phyloP scores from a whole-genome alignment of 192 early-diverging fungal species.

The Lunasporangiospora selenospora region DNA sequence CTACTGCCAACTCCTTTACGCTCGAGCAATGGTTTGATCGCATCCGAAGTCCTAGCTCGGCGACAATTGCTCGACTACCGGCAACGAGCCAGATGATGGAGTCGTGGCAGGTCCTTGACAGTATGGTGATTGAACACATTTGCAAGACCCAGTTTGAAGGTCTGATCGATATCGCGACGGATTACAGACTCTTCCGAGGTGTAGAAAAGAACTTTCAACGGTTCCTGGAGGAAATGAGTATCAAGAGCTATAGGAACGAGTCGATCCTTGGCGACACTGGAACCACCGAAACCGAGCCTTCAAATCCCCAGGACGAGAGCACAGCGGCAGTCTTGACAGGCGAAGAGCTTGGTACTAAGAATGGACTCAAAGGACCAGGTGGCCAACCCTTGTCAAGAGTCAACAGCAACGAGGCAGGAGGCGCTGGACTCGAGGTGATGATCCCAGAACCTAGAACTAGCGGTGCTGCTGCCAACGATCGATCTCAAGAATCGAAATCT shows the following conservation, averaged over 20 bases:
- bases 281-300: too few species aligned
- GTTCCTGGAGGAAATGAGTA: constrained; percentile 42
- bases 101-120: constrained; percentile 35
- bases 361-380: background rate
- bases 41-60: constrained; percentile 30
- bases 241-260: constrained; percentile 18
- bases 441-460: too few species aligned
- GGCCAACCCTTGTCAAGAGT: constrained; percentile 11
- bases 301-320: too few species aligned
- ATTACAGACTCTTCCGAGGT: constrained; percentile 39
- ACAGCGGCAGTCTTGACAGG: too few species aligned
- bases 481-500: too few species aligned
- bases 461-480: too few species aligned
- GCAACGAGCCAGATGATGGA: constrained; percentile 40
- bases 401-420: too few species aligned
- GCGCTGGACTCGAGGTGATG: too few species aligned
- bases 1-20: constrained; percentile 8
- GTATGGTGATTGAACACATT: constrained; percentile 31
- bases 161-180: constrained; percentile 39
- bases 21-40: constrained; percentile 47
- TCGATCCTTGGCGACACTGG: too few species aligned
- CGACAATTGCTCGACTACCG: constrained; percentile 35
- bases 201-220: constrained; percentile 40
- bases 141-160: constrained; percentile 41
- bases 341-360: background rate